Evolutionary conservation across 2,329 filamentous ascomycete genomes (phyloP).

Genomic region (Chaetomium globosum): DNA sequence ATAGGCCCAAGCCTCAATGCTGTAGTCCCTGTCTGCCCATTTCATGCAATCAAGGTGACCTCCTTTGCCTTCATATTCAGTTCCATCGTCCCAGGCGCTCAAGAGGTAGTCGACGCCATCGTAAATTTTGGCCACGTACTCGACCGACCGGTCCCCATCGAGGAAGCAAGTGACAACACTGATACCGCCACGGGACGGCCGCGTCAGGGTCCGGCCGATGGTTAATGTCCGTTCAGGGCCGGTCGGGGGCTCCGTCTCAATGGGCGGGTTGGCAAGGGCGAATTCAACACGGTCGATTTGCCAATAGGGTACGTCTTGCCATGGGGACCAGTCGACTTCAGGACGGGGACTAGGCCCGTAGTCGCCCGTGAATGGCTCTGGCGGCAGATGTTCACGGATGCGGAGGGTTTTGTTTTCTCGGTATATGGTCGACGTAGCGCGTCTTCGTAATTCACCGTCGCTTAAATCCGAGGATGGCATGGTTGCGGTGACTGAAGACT

Average conservation of each 20-base stretch:
- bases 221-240: neutral
- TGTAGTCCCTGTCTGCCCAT: conserved; percentile 14
- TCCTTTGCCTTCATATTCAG: too few species aligned
- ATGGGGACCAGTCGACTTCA: neutral
- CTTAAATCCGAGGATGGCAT: too few species aligned
- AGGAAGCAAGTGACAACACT: conserved; percentile 19
- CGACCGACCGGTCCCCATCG: neutral
- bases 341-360: conserved; percentile 2
- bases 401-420: neutral
- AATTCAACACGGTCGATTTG: conserved; percentile 8
- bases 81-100: neutral
- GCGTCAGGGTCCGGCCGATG: neutral
- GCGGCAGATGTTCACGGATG: conserved; percentile 1
- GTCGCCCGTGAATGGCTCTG: neutral
- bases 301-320: neutral
- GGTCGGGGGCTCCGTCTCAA: neutral
- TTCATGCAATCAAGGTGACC: conserved; percentile 10
- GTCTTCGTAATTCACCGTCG: neutral
- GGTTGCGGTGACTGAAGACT: too few species aligned
- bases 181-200: neutral
- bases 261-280: conserved; percentile 10
- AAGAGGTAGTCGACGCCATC: conserved; percentile 19
- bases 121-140: conserved; percentile 25
- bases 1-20: conserved; percentile 16
- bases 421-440: neutral